A percentile compares a stretch with the other conserved stretches of the same genome.
Evolutionary conservation across 495 filamentous ascomycete genomes (phyloP).

Genomic region (Hypoxylon perforatum): DNA sequence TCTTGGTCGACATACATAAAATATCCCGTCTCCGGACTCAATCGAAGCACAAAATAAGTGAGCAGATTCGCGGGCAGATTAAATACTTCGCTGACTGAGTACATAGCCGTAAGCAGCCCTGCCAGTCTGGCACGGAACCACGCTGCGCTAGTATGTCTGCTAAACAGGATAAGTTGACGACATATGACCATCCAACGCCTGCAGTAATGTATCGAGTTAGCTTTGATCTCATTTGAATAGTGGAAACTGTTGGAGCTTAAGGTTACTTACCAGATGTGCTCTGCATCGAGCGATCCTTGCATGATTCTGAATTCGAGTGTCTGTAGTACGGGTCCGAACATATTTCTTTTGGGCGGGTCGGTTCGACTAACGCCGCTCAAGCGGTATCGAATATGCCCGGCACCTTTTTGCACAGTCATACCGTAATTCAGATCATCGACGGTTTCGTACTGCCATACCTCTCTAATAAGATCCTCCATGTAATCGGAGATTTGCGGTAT

Average conservation of each 20-base stretch:
- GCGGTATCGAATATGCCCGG: background rate
- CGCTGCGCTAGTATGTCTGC: constrained; percentile 11
- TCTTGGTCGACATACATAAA: constrained; percentile 33
- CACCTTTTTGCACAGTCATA: background rate
- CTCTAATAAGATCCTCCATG: background rate
- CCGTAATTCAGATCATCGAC: background rate
- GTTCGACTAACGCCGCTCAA: background rate
- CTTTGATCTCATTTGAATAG: background rate
- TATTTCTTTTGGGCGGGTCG: background rate
- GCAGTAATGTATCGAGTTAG: background rate
- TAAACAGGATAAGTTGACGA: constrained; percentile 27
- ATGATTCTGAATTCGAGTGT: constrained; percentile 37
- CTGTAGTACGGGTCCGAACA: background rate
- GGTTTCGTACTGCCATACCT: constrained; percentile 33
- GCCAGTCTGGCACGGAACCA: constrained; percentile 10
- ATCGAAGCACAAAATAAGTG: constrained; percentile 3
- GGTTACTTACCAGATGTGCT: constrained; percentile 30
- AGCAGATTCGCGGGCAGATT: background rate
- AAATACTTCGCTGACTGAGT: background rate
- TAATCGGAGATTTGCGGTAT: background rate
- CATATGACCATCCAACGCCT: constrained; percentile 31
- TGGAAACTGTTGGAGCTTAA: background rate
- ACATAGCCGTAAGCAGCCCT: background rate
- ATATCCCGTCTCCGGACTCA: background rate
- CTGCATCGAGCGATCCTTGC: constrained; percentile 40